Conservation (phyloP, 1,284 basidiomycete genomes). For the Ganoderma resinaceum region DNA sequence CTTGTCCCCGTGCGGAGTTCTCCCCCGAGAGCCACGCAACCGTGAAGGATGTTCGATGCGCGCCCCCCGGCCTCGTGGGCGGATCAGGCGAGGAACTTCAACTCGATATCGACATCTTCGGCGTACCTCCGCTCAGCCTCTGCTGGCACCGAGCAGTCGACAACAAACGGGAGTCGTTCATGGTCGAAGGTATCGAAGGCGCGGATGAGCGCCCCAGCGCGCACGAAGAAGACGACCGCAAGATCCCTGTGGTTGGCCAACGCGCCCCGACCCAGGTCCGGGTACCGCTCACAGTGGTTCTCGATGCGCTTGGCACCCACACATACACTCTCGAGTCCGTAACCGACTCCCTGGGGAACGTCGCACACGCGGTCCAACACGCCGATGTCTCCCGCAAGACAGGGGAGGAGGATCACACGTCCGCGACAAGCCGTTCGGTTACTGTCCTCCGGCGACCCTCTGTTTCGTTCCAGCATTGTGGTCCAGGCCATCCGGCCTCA, state of each 20-base stretch:
- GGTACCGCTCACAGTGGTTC: conserved; percentile 72
- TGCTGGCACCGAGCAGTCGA: conserved; percentile 77
- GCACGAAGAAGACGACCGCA: conserved; percentile 29
- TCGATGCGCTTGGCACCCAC: conserved; percentile 69
- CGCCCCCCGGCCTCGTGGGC: conserved; percentile 38
- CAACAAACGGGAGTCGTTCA: conserved; percentile 67
- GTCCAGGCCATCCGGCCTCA: conserved; percentile 73
- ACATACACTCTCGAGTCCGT: conserved; percentile 77
- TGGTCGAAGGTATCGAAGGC: conserved; percentile 86
- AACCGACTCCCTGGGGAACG: conserved; percentile 78
- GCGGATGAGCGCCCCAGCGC: conserved; percentile 40
- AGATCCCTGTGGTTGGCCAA: conserved; percentile 26
- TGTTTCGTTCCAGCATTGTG: conserved; percentile 79
- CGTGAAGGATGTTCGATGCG: conserved; percentile 68
- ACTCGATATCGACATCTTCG: conserved; percentile 73
- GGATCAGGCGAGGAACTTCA: conserved; percentile 71
- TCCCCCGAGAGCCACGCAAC: conserved; percentile 51
- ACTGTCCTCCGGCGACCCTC: conserved; percentile 80
- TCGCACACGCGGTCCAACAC: conserved; percentile 53
- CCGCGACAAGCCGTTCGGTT: conserved; percentile 67
- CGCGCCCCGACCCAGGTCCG: conserved; percentile 60
- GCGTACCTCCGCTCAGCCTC: conserved; percentile 82
- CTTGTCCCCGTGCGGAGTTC: conserved; percentile 83
- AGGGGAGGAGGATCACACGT: conserved; percentile 28
- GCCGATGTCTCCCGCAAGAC: conserved; percentile 28